A percentile compares a stretch with the other conserved stretches of the same genome.
These are phyloP conservation scores for Rhododendron mucronatum DNA, from an alignment of 148 eudicot species.

Conservation along the genomic window DNA sequence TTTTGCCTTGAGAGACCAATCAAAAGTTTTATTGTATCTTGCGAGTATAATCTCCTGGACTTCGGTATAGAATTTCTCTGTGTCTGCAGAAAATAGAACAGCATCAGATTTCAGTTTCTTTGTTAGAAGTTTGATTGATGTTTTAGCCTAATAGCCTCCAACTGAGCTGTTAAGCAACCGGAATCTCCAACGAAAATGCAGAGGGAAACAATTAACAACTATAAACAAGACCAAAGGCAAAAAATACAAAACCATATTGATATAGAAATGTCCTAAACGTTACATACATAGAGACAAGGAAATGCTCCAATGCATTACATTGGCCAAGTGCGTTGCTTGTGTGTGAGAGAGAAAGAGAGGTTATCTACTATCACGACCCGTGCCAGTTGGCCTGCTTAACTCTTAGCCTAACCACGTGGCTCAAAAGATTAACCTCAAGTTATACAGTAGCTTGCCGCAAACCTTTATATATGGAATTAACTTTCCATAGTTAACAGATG, in stretches of 20 bases:
- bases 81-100: constrained; percentile 47
- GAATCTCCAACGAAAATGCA: neutral
- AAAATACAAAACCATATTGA: neutral
- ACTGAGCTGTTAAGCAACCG: neutral
- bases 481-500: too few species aligned
- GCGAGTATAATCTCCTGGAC: constrained; percentile 83
- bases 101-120: neutral
- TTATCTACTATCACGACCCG: too few species aligned
- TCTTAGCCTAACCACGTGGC: too few species aligned
- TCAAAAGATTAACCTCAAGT: too few species aligned
- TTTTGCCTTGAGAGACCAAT: constrained; percentile 94
- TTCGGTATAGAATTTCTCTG: constrained; percentile 87
- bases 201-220: neutral
- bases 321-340: neutral
- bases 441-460: too few species aligned
- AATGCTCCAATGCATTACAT: neutral
- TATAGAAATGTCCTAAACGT: neutral
- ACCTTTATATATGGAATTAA: too few species aligned
- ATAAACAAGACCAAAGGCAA: neutral
- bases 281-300: neutral
- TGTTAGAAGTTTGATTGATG: too few species aligned
- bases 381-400: too few species aligned
- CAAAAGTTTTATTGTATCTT: constrained; percentile 87
- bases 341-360: neutral
- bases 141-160: too few species aligned